phyloP scores from a whole-genome alignment of 768 basidiomycete species.

The Amanita molliuscula region DNA sequence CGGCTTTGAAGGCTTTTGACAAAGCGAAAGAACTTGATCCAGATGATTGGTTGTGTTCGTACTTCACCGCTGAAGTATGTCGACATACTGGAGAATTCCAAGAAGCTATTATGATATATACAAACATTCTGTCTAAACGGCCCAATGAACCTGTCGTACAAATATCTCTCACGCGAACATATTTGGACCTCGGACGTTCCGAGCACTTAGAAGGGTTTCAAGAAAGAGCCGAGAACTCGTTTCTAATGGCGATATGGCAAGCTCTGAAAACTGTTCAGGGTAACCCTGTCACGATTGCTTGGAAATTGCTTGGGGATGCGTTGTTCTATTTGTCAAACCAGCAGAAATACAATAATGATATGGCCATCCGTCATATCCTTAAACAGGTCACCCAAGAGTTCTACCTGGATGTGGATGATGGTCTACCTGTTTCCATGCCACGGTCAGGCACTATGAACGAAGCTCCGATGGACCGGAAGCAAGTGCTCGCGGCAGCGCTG shows the following conservation, averaged over 20 bases:
- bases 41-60: conserved; percentile 74
- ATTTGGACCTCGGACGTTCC: conserved; percentile 58
- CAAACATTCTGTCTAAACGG: conserved; percentile 39
- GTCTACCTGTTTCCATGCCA: conserved; percentile 30
- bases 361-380: conserved; percentile 23
- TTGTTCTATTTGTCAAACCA: conserved; percentile 52
- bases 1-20: conserved; percentile 79
- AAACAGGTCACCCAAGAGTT: conserved; percentile 25
- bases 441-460: conserved; percentile 16
- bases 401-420: conserved; percentile 26
- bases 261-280: conserved; percentile 38
- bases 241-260: conserved; percentile 46
- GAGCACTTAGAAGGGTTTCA: conserved; percentile 64
- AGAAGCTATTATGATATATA: conserved; percentile 64
- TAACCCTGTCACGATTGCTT: conserved; percentile 47
- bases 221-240: conserved; percentile 64
- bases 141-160: conserved; percentile 67
- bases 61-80: conserved; percentile 79
- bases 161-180: conserved; percentile 59
- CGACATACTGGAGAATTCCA: conserved; percentile 64
- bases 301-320: conserved; percentile 81
- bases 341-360: conserved; percentile 37
- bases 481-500: conserved; percentile 41
- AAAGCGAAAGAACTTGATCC: conserved; percentile 67
- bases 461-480: conserved; percentile 18